Evolutionary conservation across 1,284 basidiomycete genomes (phyloP), one percentile per base, ranked within the genome.

Genomic region (Sanguinoderma infundibulare): DNA sequence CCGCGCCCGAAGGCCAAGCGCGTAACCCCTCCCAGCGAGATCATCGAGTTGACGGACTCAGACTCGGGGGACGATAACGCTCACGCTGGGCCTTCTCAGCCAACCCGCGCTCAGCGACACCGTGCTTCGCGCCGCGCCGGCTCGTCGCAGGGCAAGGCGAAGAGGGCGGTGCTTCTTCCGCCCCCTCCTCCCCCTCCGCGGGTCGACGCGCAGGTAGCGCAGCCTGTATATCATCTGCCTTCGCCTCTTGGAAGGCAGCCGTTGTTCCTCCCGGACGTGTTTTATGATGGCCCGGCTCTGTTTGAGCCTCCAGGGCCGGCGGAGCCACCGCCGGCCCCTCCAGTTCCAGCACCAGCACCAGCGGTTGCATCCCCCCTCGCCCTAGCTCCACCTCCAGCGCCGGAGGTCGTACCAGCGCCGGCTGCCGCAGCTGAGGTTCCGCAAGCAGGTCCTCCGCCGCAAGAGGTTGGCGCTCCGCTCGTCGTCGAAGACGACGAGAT

Each of bases 21-120:
- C 30, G 47, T 30, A 2, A 12, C 62, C 15, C 57, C 57, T 1
- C 6, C 22, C 0, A 66, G 55, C 17, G 62, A 65, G 20, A 51
- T 70, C 53, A 70, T 70, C 54, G 69, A 70, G 35, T 39, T 70
- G 32, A 66, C 63, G 6, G 67, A 69, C 39, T 69, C 63, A 4
- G 67, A 69, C 39, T 69, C 67, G 1, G 69, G 69, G 24, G 51
- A 49, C 9, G 66, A 65, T 1, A 35, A 35, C 0, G 6, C 59
- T 1, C 49, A 38, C 5, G 52, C 53, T 15, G 55, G 62, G 2
- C 60, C 60, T 1, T 63, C 59, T 15, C 42, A 46, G 24, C 42
- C 5, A 14, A 46, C 24, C 12, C 42, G 8, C n/a, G n/a, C n/a
- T n/a, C n/a, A n/a, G 14, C 49, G 40, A 14, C 55, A 40, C 28